Conservation (phyloP, 176 grass and related monocot genomes). For the Zoysia japonica region DNA sequence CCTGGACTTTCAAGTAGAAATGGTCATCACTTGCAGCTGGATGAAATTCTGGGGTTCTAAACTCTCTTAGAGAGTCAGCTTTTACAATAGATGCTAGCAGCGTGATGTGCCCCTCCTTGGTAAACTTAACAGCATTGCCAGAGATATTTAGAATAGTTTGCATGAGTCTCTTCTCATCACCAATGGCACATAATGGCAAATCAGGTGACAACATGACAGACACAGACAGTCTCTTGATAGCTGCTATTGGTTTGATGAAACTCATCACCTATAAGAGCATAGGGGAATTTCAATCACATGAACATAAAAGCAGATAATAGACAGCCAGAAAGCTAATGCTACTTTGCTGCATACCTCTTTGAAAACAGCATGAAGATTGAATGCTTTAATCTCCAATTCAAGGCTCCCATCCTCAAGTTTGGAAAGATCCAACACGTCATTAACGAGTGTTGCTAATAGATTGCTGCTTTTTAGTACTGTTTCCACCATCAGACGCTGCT, state of each 20-base stretch:
- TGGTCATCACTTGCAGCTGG: constrained; percentile 65
- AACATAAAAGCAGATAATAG: constrained; percentile 36
- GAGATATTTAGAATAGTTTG: constrained; percentile 92
- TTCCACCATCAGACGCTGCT: constrained; percentile 92
- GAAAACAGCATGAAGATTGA: constrained; percentile 70
- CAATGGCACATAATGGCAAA: constrained; percentile 76
- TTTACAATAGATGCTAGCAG: constrained; percentile 73
- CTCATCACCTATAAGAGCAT: constrained; percentile 51
- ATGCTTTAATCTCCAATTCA: constrained; percentile 61
- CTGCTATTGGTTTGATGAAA: constrained; percentile 80
- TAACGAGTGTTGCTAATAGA: constrained; percentile 86
- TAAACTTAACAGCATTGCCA: constrained; percentile 96
- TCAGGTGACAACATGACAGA: constrained; percentile 76
- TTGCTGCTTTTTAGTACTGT: constrained; percentile 86
- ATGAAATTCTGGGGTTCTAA: constrained; percentile 72
- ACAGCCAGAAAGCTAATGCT: constrained; percentile 37
- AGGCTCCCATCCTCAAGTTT: constrained; percentile 89
- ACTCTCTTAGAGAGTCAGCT: constrained; percentile 75
- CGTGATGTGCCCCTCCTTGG: constrained; percentile 90
- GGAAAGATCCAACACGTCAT: constrained; percentile 88
- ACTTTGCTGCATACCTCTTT: constrained; percentile 48
- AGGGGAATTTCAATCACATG: constrained; percentile 28
- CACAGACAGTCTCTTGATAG: constrained; percentile 76
- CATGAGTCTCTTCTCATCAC: constrained; percentile 91
- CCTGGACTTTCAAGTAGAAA: constrained; percentile 95